Base-by-base conservation (phyloP, 2,329 filamentous ascomycete species). In the Lecanosticta acicola region DNA sequence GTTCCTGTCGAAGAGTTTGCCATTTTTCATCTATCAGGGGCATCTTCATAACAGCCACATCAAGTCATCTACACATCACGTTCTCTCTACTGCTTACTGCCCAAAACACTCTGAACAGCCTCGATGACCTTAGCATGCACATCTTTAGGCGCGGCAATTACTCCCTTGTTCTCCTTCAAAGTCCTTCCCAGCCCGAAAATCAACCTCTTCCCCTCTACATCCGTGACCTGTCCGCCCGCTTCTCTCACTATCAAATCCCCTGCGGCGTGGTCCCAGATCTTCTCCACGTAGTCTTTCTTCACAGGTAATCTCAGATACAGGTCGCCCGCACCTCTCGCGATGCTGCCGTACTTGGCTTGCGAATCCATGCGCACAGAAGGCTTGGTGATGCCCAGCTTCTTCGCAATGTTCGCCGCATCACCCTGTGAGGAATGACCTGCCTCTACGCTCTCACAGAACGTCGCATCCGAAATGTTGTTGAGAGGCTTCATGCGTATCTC, bases 191-290 rank as follows among this genome's bases (percentile, higher is more conserved):
- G 78, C 60, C 81, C 80, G 68, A 98, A 98, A 68, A 98, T 85
- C 48, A 98, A 75, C 50, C 81, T 77, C 64, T 86, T 86, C 59
- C 94, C 93, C 51, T 84, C 77, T 33, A 89, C 84, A 68, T 98
- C 94, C 1, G 89, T 94, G 43, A 98, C 91, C 61, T 85, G 75
- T 39, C 93, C 94, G 41, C 93, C 93, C 2, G 93, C 89, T 71
- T 98, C 94, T 46, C 90, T 78, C 33, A 97, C 93, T 56, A 98
- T 90, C 48, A 98, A 71, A 61, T 95, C 90, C 33, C 93, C 93
- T 10, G 91, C 93, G 14, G 93, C 93, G 67, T 98, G 93, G 65
- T 98, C 93, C 93, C 93, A 98, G 58, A 98, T 98, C 80, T 98
- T 98, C 77, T 98, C 93, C 67, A 94, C 82, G 71, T 98, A 98